Evolutionary conservation across 441 rosid species (phyloP).

Genomic region (Gossypium aridum): DNA sequence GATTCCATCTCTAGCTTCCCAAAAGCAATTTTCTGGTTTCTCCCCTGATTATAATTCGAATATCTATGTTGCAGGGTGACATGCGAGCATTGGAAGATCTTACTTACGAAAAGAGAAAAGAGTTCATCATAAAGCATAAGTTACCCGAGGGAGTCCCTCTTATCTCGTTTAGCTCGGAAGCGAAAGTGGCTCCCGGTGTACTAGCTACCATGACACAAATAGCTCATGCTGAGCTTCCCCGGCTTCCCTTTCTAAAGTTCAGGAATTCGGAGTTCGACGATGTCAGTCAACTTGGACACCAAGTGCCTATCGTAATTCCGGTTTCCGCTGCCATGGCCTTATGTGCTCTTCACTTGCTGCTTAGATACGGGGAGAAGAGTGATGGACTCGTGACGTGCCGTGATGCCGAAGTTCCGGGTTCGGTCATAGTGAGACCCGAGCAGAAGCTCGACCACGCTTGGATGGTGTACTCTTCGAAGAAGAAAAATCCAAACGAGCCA

Average conservation of each 20-base stretch:
- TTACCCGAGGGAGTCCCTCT: constrained; percentile 49
- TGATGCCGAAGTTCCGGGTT: constrained; percentile 67
- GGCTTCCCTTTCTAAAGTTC: constrained; percentile 35
- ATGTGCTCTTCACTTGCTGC: constrained; percentile 56
- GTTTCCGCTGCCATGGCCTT: constrained; percentile 58
- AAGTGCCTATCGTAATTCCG: constrained; percentile 54
- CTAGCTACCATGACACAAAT: constrained; percentile 56
- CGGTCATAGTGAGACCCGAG: constrained; percentile 44
- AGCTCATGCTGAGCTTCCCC: constrained; percentile 67
- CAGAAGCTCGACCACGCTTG: constrained; percentile 55
- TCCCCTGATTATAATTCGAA: too few relatives aligned
- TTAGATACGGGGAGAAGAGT: constrained; percentile 66
- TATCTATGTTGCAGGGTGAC: constrained; percentile 39
- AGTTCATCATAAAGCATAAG: constrained; percentile 51
- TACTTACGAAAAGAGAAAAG: constrained; percentile 48
- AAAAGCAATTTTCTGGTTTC: too few relatives aligned
- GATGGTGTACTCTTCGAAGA: constrained; percentile 56
- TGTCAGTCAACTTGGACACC: constrained; percentile 28
- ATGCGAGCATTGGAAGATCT: constrained; percentile 66
- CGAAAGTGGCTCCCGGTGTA: constrained; percentile 40
- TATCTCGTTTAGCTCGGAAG: constrained; percentile 56
- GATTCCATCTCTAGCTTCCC: too few relatives aligned
- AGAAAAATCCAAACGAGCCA: constrained; percentile 35
- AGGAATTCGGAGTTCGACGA: constrained; percentile 22
- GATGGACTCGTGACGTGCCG: constrained; percentile 57